Evolutionary conservation across 148 eudicot genomes (phyloP), one percentile per base, ranked within the genome.

Genomic region (Vaccinium myrtillus): DNA sequence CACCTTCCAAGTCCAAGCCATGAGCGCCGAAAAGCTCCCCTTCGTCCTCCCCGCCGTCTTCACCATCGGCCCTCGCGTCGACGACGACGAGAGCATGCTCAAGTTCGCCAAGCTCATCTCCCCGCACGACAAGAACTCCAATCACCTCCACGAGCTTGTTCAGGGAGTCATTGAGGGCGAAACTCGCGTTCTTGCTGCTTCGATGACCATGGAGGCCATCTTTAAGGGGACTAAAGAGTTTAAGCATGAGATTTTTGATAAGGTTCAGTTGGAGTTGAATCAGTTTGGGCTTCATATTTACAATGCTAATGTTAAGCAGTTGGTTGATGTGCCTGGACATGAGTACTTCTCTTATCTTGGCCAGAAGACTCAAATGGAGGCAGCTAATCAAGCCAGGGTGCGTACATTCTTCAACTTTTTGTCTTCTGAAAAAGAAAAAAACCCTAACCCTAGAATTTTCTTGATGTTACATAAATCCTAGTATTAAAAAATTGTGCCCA

Each of bases 311-410:
- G 59, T 77, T 1, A 77, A 77, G 43, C 80, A 77, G 21, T 32
- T 77, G 32, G 80, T 77, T 5, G 80, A 77, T 25, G 80, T 77
- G 4, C 27, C 11, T 8, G 56, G 79, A 2, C 79, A 76, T 6
- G 79, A 76, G 79, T 76, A 76, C 46, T 76, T 76, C n/a, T 76
- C 79, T 21, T 76, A 76, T 30, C 30, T 76, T 11, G 79, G 79
- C 0, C 55, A 76, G 79, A 49, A 76, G 18, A 76, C 16, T 9
- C 58, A 27, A 36, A 76, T 49, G 56, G 79, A 63, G 59, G 88
- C 85, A 0, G 85, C 85, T 8, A 86, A 82, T 19, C 87, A 86
- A 63, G 87, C 87, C 13, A 82, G 23, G 69, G 69, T 63, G 21
- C 25, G 25, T 63, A 19, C 1, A 50, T 10, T 8, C 53, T 50